Percentiles rank a stretch among this genome's conserved stretches.
Conservation (phyloP, 139 green algal genomes). For the Chlorella sp. region DNA sequence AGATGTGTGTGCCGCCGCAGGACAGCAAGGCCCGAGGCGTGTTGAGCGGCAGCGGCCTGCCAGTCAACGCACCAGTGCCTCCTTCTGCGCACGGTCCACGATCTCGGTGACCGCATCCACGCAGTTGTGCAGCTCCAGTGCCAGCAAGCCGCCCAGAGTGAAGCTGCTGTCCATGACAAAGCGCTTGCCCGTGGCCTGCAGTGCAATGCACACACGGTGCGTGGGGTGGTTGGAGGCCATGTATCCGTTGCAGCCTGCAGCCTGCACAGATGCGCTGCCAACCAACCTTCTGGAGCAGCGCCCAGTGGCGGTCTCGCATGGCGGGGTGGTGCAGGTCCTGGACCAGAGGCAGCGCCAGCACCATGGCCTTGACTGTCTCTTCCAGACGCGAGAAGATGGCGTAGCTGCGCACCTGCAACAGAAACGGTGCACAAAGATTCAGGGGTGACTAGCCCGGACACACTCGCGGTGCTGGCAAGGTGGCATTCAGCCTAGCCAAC, state of each 20-base stretch:
- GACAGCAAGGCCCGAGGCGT: not conserved
- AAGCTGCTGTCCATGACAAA: conserved; percentile 89
- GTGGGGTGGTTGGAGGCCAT: not conserved
- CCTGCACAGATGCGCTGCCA: not conserved
- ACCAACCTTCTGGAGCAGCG: conserved; percentile 76
- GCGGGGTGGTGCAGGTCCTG: conserved; percentile 87
- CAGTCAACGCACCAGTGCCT: conserved; percentile 53
- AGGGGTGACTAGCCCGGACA: too few species aligned
- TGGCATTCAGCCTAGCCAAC: not conserved
- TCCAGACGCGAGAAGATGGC: conserved; percentile 87
- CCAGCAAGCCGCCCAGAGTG: conserved; percentile 85
- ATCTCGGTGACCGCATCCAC: conserved; percentile 89
- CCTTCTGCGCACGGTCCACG: conserved; percentile 90
- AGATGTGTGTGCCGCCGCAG: too few species aligned
- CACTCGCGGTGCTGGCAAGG: not conserved
- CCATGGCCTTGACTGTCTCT: conserved; percentile 83
- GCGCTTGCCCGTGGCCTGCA: conserved; percentile 80
- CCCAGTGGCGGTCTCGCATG: conserved; percentile 92
- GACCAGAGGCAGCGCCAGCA: conserved; percentile 87
- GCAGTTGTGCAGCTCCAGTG: conserved; percentile 87
- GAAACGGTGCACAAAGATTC: not conserved
- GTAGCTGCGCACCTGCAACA: conserved; percentile 67
- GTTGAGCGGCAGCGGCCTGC: not conserved
- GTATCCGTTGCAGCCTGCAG: too few species aligned
- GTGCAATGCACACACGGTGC: not conserved